Conservation (phyloP, 139 green algal species). For the Penium margaritaceum region DNA sequence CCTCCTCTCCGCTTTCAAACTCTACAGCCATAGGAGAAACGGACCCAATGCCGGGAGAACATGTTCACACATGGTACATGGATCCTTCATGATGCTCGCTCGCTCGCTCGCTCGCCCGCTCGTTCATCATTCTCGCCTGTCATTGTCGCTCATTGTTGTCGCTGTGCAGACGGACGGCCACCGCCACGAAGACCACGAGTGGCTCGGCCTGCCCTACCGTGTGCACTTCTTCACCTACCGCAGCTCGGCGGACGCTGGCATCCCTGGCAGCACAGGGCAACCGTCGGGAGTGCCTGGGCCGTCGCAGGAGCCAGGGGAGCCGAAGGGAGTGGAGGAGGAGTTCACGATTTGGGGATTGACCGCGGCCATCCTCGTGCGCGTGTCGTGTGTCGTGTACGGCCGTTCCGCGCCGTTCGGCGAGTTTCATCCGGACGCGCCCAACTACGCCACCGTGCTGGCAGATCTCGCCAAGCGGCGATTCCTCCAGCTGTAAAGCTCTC, state of each 20-base stretch:
- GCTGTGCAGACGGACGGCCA: slow-evolving; percentile 24
- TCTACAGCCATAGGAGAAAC: too few species aligned
- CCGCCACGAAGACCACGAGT: slow-evolving; percentile 34
- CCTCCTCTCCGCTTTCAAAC: too few species aligned
- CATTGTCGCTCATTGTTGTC: too few species aligned
- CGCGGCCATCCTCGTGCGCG: slow-evolving; percentile 35
- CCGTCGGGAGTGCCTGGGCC: not conserved
- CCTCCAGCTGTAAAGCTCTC: slow-evolving; percentile 11
- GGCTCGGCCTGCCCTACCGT: slow-evolving; percentile 33
- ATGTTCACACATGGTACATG: too few species aligned
- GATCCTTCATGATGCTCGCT: too few species aligned
- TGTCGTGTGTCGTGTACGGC: slow-evolving; percentile 28
- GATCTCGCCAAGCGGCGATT: slow-evolving; percentile 26
- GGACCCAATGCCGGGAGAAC: too few species aligned
- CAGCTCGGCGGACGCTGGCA: not conserved
- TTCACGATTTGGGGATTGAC: slow-evolving; percentile 41
- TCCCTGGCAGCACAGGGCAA: too few species aligned
- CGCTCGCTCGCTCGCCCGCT: too few species aligned
- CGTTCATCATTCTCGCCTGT: too few species aligned
- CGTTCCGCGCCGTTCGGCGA: slow-evolving; percentile 19
- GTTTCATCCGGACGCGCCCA: slow-evolving; percentile 31
- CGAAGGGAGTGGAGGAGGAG: not conserved
- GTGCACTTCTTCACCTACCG: slow-evolving; percentile 34
- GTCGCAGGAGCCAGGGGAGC: not conserved
- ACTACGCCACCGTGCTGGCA: slow-evolving; percentile 24